Evolutionary conservation across 129 eudicot species (phyloP), one percentile per base, ranked within the genome.

Genomic region (Centella asiatica): DNA sequence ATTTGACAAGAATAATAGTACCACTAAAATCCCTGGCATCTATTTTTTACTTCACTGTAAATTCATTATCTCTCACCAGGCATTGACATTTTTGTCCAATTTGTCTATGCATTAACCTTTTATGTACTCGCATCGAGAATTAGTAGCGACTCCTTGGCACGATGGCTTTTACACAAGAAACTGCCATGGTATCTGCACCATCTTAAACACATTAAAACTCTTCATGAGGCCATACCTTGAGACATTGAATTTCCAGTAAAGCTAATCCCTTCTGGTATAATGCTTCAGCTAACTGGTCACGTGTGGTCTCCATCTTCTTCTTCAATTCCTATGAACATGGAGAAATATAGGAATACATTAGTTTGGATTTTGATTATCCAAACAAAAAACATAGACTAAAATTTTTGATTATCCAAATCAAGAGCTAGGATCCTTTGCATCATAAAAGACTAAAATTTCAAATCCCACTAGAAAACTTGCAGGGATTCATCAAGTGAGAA

Each of bases 181-280:
- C 39, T 18, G 4, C 42, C 44, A n/a, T 36, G 12, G 4, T 32
- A 29, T 42, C n/a, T 56, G 15, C 18, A 56, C 8, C 42, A 36
- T 36, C 42, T 9, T 36, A 9, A 13, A 36, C 0, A 36, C 42
- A 12, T 6, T 1, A n/a, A 31, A 20, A 57, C 39, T 34, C 9
- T 19, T 1, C 29, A 18, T 19, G 33, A 45, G 45, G 68, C 25
- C 33, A 29, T 74, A 90, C 97, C 95, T 84, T 87, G 25, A 84
- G 65, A 10, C 77, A 55, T 44, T 78, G 86, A 66, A 87, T 76
- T 69, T 87, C 98, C 62, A 74, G 81, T 61, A 92, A 31, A 72
- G 98, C 98, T 65, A 92, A 71, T 67, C 98, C 98, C 74, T 92
- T 92, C 62, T 92, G 96, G 78, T 92, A 92, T 22, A 92, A 80